Base-by-base conservation (phyloP, 768 basidiomycete species). In the Coprinellus aureogranulatus region DNA sequence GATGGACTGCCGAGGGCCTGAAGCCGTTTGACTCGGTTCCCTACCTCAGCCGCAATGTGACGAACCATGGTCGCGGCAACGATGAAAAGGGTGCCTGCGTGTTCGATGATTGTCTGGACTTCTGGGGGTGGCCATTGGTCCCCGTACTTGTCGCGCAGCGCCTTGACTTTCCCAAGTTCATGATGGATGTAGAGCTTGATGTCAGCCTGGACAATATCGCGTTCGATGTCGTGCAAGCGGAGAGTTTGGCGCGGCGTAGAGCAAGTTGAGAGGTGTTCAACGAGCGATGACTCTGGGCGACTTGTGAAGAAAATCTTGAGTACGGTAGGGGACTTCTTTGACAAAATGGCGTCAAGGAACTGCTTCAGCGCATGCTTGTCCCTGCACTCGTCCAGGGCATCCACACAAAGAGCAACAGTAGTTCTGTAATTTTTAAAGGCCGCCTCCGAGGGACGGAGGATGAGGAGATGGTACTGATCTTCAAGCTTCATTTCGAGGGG, bases 291-390 rank as follows among this genome's bases (percentile, higher is more conserved):
- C 37, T 67, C 60, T 28, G 61, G 54, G 26, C 65, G 61, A 41
- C 65, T 66, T 25, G 65, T 66, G 1, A 65, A 53, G 40, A 66
- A 59, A 50, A 68, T 63, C 54, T 64, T 63, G 40, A 68, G 51
- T 6, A 60, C 61, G 23, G 39, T 18, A 30, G 61, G 28, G 30
- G 56, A 16, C 10, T 39, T 16, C 34, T 57, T 20, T 4, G 59
- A 37, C 42, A 65, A 41, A n/a, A 55, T 27, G n/a, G 49, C 46
- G 14, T 59, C 39, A 25, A 68, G 44, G 4, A 67, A 55, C 57
- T 64, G 56, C n/a, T 5, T n/a, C 2, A 55, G 9, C 4, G 64
- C 67, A 55, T 52, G 59, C 2, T 58, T 9, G 14, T 45, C 42
- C 4, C 59, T 31, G 40, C 62, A 61, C 46, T 66, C 65, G 50